These are phyloP conservation scores for Meyerozyma elateridarum DNA, from an alignment of 1,139 yeast species.

Conservation along the genomic window DNA sequence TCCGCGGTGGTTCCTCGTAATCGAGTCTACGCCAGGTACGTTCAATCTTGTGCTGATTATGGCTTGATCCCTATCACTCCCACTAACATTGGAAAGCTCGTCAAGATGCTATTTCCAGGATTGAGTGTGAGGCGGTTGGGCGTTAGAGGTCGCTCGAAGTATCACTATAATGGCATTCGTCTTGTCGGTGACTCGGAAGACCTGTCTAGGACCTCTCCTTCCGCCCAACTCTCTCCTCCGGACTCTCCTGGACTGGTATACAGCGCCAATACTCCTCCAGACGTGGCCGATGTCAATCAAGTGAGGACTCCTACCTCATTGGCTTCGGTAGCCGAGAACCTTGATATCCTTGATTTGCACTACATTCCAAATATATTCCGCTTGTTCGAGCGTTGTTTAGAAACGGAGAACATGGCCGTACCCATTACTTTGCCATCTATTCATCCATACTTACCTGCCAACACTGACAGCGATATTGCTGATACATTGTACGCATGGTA, in stretches of 20 bases:
- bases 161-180: slow-evolving; percentile 84
- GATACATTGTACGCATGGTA: slow-evolving; percentile 59
- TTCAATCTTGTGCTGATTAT: slow-evolving; percentile 63
- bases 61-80: slow-evolving; percentile 72
- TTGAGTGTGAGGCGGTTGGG: slow-evolving; percentile 83
- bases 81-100: slow-evolving; percentile 84
- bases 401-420: slow-evolving; percentile 19
- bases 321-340: slow-evolving; percentile 1
- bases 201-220: slow-evolving; percentile 4
- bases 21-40: slow-evolving; percentile 76
- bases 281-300: not conserved
- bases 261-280: not conserved
- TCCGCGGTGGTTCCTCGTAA: slow-evolving; percentile 82
- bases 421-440: slow-evolving; percentile 49
- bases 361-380: slow-evolving; percentile 36
- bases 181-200: slow-evolving; percentile 46
- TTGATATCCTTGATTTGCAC: slow-evolving; percentile 16
- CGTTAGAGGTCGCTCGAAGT: slow-evolving; percentile 82
- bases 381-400: slow-evolving; percentile 22
- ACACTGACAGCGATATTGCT: slow-evolving; percentile 54
- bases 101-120: slow-evolving; percentile 66
- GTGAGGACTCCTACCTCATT: slow-evolving; percentile 1
- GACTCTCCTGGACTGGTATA: not conserved
- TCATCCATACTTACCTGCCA: slow-evolving; percentile 44
- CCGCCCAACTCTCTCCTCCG: slow-evolving; percentile 8